Evolutionary conservation across 2,329 filamentous ascomycete genomes (phyloP), one percentile per base, ranked within the genome.

Genomic region (Lecanoromycetidae sp.): DNA sequence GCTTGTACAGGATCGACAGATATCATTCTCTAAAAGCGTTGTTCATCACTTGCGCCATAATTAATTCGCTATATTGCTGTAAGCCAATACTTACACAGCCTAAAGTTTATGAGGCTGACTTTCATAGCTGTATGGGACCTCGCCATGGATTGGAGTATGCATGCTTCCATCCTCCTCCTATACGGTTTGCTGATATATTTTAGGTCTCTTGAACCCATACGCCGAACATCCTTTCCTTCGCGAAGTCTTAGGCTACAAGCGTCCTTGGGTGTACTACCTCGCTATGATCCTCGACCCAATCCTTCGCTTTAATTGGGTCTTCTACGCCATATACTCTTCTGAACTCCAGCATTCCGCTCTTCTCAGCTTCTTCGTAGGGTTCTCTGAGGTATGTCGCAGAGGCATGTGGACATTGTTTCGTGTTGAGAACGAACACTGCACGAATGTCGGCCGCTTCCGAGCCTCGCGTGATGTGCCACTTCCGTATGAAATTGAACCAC

Each of bases 351-450:
- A 96, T 62, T 90, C 83, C 1, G 84, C 84, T 3, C 62, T 87
- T 2, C 75, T 87, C 4, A 87, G 85, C 1, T 96, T 96, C 63
- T 56, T 84, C 25, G 77, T 95, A 13, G 74, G 77, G 1, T 67
- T 95, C 3, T 77, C 81, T 7, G 91, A 98, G 62, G 78, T 94
- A 19, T 72, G 77, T n/a, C 79, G 91, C 26, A 72, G 91, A 60
- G 88, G 87, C 52, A 78, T 95, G 60, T 98, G 91, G 91, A 81
- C 83, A 0, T 71, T 96, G 3, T 84, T 98, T 62, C 85, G 91
- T 33, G 88, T 98, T 22, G 91, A 98, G 64, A 98, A 98, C 63
- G 91, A 98, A 58, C 91, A 98, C 66, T 94, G 87, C 65, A 81
- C 83, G 46, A 94, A 95, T 57, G 90, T 98, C 2, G 77, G 80